These are phyloP conservation scores for Termitomyces titanicus DNA, from an alignment of 768 basidiomycete genomes.

Conservation along the genomic window DNA sequence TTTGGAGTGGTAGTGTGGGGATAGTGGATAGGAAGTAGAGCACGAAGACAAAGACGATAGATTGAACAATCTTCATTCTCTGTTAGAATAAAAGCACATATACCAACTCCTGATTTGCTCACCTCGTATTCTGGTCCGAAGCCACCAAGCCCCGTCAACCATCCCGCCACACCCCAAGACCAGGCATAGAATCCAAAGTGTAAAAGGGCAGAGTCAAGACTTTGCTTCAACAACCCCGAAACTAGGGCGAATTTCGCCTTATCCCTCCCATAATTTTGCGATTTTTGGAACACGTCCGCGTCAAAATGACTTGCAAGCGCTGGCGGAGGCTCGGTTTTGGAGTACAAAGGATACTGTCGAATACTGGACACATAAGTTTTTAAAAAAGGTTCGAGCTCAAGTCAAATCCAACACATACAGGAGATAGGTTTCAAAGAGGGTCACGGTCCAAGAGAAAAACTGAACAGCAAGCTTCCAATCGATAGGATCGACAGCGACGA, in stretches of 20 bases:
- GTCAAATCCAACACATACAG: slow-evolving; percentile 48
- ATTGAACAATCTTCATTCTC: slow-evolving; percentile 68
- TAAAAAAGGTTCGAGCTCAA: background rate
- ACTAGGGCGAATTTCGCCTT: slow-evolving; percentile 82
- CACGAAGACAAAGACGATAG: slow-evolving; percentile 70
- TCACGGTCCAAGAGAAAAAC: slow-evolving; percentile 68
- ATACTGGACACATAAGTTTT: slow-evolving; percentile 27
- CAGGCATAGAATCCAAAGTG: slow-evolving; percentile 79
- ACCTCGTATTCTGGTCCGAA: slow-evolving; percentile 77
- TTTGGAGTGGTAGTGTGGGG: slow-evolving; percentile 69
- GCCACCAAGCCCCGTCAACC: slow-evolving; percentile 46
- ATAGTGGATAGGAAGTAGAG: slow-evolving; percentile 64
- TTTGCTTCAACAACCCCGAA: slow-evolving; percentile 71
- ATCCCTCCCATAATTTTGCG: slow-evolving; percentile 87
- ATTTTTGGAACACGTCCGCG: slow-evolving; percentile 75
- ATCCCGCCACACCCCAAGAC: slow-evolving; percentile 72
- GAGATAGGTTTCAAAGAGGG: slow-evolving; percentile 85
- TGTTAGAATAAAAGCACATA: background rate
- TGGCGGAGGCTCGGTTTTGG: slow-evolving; percentile 66
- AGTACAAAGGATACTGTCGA: slow-evolving; percentile 85
- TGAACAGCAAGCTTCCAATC: slow-evolving; percentile 86
- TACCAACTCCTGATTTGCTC: slow-evolving; percentile 17
- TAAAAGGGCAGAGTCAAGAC: slow-evolving; percentile 65
- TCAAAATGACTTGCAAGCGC: slow-evolving; percentile 69
- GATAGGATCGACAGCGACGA: slow-evolving; percentile 67